Evolutionary conservation across 1,139 yeast species (phyloP), one percentile per base, ranked within the genome.

Genomic region (Arxiozyma telluris): DNA sequence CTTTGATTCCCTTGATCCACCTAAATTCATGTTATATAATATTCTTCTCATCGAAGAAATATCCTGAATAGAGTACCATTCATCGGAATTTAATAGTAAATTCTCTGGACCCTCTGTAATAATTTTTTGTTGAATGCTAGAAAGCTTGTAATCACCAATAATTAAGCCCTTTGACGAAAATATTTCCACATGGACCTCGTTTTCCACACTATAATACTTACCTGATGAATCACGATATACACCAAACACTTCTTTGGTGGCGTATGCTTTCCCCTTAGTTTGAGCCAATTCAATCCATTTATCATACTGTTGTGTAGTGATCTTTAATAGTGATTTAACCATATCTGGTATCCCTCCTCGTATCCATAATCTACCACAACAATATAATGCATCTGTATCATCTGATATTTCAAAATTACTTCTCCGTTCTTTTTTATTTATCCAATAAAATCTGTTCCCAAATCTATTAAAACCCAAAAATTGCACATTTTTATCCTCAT

Each of bases 391-490:
- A 39, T 47, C 46, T n/a, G 18, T 27, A 11, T 15, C 34, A 12
- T 22, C 17, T 89, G 70, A 18, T 69, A 69, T 15, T 68, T 72
- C 1, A 25, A 38, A 17, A 57, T 61, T 5, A 61, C 64, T 12
- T 63, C 65, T 2, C 65, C 70, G 3, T 97, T 67, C 89, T 83
- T 91, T 97, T 97, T 67, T 89, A 83, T 91, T 97, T 67, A 91
- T 84, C 96, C 96, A 93, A 96, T 96, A 91, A 68, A 90, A 91
- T 58, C 93, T 76, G 70, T 93, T 93, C 65, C 75, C 88, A 46
- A 46, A 51, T 18, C 41, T 47, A 46, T 51, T 47, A 18, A 57
- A 80, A 79, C 98, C 98, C 38, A 91, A 73, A 51, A 81, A 75
- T 55, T 80, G 79, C 44, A 89, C 12, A 34, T 21, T 21, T 17